These are phyloP conservation scores for Combretum micranthum DNA, from an alignment of 345 rosid genomes.

Conservation along the genomic window DNA sequence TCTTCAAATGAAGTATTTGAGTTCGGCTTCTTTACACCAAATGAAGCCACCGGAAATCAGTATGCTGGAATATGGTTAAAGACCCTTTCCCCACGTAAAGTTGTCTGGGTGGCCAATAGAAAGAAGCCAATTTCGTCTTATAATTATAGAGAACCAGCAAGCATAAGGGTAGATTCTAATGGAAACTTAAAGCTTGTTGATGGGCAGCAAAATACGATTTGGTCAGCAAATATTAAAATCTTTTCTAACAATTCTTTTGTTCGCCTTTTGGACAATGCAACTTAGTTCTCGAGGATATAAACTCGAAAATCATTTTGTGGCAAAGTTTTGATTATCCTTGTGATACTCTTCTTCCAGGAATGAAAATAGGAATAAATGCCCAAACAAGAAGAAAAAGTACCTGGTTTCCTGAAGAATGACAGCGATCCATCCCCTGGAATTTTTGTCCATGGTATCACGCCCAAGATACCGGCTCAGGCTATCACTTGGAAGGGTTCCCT, in stretches of 20 bases:
- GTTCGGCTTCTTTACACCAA: slow-evolving; percentile 21
- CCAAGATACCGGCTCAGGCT: slow-evolving; percentile 16
- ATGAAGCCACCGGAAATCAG: slow-evolving; percentile 10
- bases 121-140: slow-evolving; percentile 17
- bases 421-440: neutral
- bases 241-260: slow-evolving; percentile 2
- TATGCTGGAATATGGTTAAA: slow-evolving; percentile 32
- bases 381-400: neutral
- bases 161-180: slow-evolving; percentile 6
- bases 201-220: neutral
- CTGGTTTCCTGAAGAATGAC: slow-evolving; percentile 1
- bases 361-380: slow-evolving; percentile 2
- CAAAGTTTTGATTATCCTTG: slow-evolving; percentile 8
- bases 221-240: slow-evolving; percentile 20
- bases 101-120: slow-evolving; percentile 34
- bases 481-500: slow-evolving; percentile 4
- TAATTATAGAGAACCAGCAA: slow-evolving; percentile 10
- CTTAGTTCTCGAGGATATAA: slow-evolving; percentile 14
- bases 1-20: slow-evolving; percentile 10
- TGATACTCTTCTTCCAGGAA: slow-evolving; percentile 7
- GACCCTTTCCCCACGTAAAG: slow-evolving; percentile 2
- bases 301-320: slow-evolving; percentile 18
- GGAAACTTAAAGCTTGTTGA: slow-evolving; percentile 17
- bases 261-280: neutral
- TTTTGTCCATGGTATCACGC: slow-evolving; percentile 8